Percentiles rank a stretch among this genome's conserved stretches.
phyloP scores from a whole-genome alignment of 129 eudicot species.

The Arctium lappa region DNA sequence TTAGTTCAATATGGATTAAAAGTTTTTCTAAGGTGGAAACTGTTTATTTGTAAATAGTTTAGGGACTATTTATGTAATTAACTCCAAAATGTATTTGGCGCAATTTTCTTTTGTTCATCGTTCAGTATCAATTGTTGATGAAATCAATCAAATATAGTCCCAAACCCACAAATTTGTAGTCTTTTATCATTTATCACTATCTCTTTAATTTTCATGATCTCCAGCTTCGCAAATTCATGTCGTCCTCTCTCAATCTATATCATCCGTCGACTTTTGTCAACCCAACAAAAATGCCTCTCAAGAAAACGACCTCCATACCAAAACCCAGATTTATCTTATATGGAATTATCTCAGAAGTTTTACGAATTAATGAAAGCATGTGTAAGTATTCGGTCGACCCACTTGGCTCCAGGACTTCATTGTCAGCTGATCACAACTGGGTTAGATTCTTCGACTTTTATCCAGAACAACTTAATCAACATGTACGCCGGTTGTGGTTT shows the following conservation, averaged over 20 bases:
- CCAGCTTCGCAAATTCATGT: slow-evolving; percentile 24
- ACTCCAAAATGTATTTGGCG: neutral
- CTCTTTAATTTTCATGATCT: slow-evolving; percentile 26
- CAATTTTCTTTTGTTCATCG: neutral
- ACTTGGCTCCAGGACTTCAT: slow-evolving; percentile 30
- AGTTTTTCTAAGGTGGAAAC: neutral
- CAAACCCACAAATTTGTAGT: neutral
- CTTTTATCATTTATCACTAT: neutral
- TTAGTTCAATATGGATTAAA: neutral
- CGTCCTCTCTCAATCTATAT: slow-evolving; percentile 16
- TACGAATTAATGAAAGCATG: slow-evolving; percentile 41
- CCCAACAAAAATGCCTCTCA: slow-evolving; percentile 18
- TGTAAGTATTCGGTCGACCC: slow-evolving; percentile 6
- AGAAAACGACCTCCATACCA: neutral
- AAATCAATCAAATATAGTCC: slow-evolving; percentile 20
- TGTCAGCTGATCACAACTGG: slow-evolving; percentile 35
- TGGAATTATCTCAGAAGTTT: slow-evolving; percentile 34
- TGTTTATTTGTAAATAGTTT: neutral
- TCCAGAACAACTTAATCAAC: slow-evolving; percentile 41
- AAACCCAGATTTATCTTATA: slow-evolving; percentile 24
- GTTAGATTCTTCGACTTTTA: slow-evolving; percentile 34
- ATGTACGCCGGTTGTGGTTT: slow-evolving; percentile 44
- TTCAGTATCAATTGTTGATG: neutral
- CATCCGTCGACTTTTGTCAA: slow-evolving; percentile 30
- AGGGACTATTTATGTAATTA: slow-evolving; percentile 5